These are phyloP conservation scores for Cladosporium sp. DNA, from an alignment of 2,329 filamentous ascomycete species.

Conservation along the genomic window DNA sequence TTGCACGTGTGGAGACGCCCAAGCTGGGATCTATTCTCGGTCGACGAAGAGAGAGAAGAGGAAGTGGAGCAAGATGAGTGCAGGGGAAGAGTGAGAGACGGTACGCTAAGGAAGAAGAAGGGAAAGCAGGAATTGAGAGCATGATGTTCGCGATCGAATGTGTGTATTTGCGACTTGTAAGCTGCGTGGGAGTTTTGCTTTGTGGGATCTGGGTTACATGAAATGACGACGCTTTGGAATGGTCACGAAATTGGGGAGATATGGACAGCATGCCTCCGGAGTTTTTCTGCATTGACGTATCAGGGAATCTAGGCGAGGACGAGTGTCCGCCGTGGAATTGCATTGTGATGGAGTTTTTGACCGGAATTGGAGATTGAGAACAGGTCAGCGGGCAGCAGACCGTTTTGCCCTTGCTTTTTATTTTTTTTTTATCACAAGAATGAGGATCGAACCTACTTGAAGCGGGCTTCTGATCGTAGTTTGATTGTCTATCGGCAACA, in stretches of 20 bases:
- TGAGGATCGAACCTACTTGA: neutral
- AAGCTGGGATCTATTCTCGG: slow-evolving; percentile 24
- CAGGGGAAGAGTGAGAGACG: neutral
- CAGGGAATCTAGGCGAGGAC: no score
- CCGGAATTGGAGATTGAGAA: neutral
- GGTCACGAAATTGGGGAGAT: neutral
- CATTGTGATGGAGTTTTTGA: neutral
- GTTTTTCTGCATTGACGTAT: neutral
- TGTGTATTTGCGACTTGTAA: neutral
- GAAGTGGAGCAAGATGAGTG: slow-evolving; percentile 9
- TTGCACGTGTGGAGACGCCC: slow-evolving; percentile 28
- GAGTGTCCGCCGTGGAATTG: neutral
- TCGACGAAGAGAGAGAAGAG: slow-evolving; percentile 25
- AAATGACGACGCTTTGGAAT: neutral
- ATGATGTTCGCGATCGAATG: neutral
- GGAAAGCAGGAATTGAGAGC: neutral
- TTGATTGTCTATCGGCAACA: no score
- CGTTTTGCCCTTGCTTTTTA: neutral
- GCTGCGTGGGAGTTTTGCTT: neutral
- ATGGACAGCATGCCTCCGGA: neutral
- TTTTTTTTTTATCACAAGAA: neutral
- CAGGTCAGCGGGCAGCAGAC: neutral
- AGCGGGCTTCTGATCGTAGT: no score
- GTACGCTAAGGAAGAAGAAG: neutral
- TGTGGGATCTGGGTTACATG: no score